These are phyloP conservation scores for Fusarium pininemorale DNA, from an alignment of 2,329 filamentous ascomycete genomes.

Conservation along the genomic window DNA sequence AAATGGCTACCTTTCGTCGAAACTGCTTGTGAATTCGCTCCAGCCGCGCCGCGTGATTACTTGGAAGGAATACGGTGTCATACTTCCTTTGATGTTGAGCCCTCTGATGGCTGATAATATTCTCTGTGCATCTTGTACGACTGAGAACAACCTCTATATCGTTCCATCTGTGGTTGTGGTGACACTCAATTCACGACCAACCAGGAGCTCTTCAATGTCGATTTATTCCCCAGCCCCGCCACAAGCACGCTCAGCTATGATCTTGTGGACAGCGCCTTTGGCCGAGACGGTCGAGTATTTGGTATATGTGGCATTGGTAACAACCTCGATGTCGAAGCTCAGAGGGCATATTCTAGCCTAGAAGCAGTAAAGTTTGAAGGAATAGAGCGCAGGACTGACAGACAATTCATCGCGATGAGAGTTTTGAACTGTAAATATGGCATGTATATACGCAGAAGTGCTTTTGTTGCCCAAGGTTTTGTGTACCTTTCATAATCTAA, in stretches of 20 bases:
- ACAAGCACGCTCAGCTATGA: not conserved
- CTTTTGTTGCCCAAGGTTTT: not conserved
- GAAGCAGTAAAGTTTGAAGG: not conserved
- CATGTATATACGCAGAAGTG: not conserved
- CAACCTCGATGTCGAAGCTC: not conserved
- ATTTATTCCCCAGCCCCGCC: not conserved
- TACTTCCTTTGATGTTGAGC: not conserved
- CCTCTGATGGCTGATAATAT: not conserved
- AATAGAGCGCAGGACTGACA: not conserved
- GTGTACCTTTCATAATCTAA: too few species aligned
- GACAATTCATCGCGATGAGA: not conserved
- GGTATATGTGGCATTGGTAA: not conserved
- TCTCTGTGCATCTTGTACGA: not conserved
- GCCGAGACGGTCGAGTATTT: not conserved
- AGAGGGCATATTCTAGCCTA: not conserved
- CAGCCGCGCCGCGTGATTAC: not conserved
- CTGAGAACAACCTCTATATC: not conserved
- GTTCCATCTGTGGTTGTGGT: not conserved
- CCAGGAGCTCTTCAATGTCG: not conserved
- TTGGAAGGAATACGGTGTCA: not conserved
- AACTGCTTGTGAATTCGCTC: not conserved
- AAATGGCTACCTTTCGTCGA: not conserved
- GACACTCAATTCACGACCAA: not conserved
- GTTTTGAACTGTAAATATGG: not conserved
- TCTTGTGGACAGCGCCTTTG: not conserved